Base-by-base conservation (phyloP, 768 basidiomycete species). In the Lentinula sp. region DNA sequence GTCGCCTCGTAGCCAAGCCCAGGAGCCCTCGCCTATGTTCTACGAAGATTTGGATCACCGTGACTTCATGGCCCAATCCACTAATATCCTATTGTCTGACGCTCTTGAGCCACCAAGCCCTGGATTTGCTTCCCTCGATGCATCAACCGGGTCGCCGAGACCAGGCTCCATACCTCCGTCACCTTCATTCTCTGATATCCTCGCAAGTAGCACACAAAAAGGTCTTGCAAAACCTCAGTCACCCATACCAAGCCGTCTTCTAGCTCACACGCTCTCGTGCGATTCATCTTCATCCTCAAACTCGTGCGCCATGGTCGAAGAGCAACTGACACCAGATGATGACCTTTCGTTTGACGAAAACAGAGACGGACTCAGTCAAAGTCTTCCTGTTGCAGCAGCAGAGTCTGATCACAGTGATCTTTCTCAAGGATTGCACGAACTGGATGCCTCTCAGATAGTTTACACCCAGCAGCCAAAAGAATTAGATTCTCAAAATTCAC, bases 281-380 rank as follows among this genome's bases (percentile, higher is more conserved):
- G n/a, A 48, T 5, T 52, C 55, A 20, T 58, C 33, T 33, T 51
- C 48, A 7, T 62, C 61, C 20, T 50, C 28, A 16, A 54, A 62
- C 23, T 62, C 61, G 8, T 48, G 52, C 13, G 35, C n/a, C 1
- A 43, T 46, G 23, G 61, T 62, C 6, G 57, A 46, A 28, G 35
- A 16, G 36, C 61, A 62, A n/a, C 39, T 62, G 56, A 58, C 61
- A n/a, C 61, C 20, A 35, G 42, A 49, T 8, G 54, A n/a, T 3
- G 50, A 51, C 7, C n/a, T 33, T 18, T 51, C 33, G 50, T 33
- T 51, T n/a, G 50, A 51, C 10, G 33, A 35, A 33, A 15, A 33
- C 16, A 36, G 15, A n/a, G 50, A 32, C 16, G 6, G 28, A 51
- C 50, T 32, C 7, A n/a, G 32, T 18, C 13, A 15, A 51, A 13